Evolutionary conservation across 495 filamentous ascomycete species (phyloP).

Genomic region (Penicillium daleae): DNA sequence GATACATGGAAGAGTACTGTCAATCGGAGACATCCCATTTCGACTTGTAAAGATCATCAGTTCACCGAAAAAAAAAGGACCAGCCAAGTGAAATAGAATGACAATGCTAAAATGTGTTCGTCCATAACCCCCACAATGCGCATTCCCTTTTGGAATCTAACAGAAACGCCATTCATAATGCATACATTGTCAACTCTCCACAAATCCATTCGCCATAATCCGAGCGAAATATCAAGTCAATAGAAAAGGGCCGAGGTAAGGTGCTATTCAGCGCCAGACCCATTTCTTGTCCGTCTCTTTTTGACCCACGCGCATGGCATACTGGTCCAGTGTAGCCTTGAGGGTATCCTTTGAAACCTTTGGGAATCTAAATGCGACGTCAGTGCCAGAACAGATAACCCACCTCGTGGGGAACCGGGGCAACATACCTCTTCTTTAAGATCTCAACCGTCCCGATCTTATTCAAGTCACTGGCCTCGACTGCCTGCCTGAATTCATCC

Average conservation of each 20-base stretch:
- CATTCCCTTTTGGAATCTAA: not conserved
- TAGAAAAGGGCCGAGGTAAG: not conserved
- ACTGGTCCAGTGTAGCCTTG: conserved; percentile 68
- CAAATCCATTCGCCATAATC: not conserved
- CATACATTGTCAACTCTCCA: not conserved
- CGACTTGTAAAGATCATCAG: too few species aligned
- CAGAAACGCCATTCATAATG: conserved; percentile 1
- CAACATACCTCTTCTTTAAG: conserved; percentile 64
- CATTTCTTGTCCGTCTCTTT: conserved; percentile 68
- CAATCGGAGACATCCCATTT: not conserved
- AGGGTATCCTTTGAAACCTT: conserved; percentile 72
- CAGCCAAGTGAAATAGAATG: not conserved
- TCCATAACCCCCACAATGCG: not conserved
- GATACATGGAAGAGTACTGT: not conserved
- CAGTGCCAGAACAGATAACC: conserved; percentile 12
- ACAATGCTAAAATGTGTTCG: not conserved
- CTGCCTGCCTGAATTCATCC: conserved; percentile 69
- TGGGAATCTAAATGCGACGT: conserved; percentile 57
- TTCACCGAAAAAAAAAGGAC: not conserved
- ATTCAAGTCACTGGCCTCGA: conserved; percentile 71
- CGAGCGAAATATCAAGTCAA: not conserved
- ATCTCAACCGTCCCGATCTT: conserved; percentile 78
- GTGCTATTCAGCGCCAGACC: conserved; percentile 45
- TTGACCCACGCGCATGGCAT: conserved; percentile 68
- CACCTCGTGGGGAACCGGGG: not conserved